These are phyloP conservation scores for Didymella glomerata DNA, from an alignment of 2,329 filamentous ascomycete species.

Conservation along the genomic window DNA sequence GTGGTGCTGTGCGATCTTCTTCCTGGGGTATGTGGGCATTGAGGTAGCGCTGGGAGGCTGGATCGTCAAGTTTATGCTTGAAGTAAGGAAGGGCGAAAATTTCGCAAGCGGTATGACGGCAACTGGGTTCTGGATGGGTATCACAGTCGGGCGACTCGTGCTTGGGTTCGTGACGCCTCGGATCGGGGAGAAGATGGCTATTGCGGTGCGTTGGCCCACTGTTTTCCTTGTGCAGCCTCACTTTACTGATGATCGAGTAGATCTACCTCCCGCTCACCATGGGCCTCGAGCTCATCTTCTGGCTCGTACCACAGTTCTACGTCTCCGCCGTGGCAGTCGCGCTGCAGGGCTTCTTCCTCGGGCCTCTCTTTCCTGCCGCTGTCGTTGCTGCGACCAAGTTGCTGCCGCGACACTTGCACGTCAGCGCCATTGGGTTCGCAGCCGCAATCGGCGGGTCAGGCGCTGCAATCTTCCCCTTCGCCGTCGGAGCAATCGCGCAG, in stretches of 20 bases:
- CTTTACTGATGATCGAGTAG: conserved; percentile 28
- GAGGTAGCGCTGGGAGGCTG: conserved; percentile 82
- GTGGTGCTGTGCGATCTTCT: conserved; percentile 77
- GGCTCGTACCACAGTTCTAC: conserved; percentile 80
- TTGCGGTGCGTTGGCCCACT: conserved; percentile 47
- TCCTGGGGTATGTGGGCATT: conserved; percentile 79
- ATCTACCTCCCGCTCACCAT: conserved; percentile 72
- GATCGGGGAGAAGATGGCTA: conserved; percentile 72
- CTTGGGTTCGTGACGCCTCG: conserved; percentile 79
- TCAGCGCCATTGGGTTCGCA: conserved; percentile 82
- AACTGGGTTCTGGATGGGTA: conserved; percentile 84
- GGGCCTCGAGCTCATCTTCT: conserved; percentile 75
- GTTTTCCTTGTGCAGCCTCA: conserved; percentile 26
- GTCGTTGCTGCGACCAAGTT: conserved; percentile 78
- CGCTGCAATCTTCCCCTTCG: conserved; percentile 71
- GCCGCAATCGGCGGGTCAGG: conserved; percentile 79
- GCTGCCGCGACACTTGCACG: conserved; percentile 75
- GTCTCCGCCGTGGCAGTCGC: conserved; percentile 76
- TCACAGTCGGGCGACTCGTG: conserved; percentile 76
- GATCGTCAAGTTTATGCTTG: conserved; percentile 86
- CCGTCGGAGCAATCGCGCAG: conserved; percentile 73
- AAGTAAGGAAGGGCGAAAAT: conserved; percentile 71
- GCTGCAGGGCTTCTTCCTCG: conserved; percentile 80
- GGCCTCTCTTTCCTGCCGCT: conserved; percentile 78
- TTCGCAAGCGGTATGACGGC: conserved; percentile 79